Base-by-base conservation (phyloP, 179 eudicot species). In the Carnegiea gigantea region DNA sequence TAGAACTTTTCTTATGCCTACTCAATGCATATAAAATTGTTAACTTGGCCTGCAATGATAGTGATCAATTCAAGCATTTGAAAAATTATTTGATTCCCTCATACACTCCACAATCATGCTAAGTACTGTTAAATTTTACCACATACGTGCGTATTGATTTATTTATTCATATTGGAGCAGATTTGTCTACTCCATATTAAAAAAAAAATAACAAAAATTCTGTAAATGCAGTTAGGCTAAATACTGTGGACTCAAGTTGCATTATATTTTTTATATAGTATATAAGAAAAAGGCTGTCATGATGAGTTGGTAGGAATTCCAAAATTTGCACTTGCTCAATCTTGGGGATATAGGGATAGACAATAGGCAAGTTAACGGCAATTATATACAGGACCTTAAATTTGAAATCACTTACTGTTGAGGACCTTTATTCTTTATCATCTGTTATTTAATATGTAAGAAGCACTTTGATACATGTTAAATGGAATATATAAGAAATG, bases 121-220 rank as follows among this genome's bases (percentile, higher is more conserved):
- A 57, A 2, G 62, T 15, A 57, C 53, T 57, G 2, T 57, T 57
- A 15, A 57, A 57, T 6, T 57, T 20, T 20, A 18, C 62, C 6
- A 2, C 30, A 62, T 62, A 62, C 68, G 26, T 62, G 68, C 9
- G 68, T 62, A 12, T n/a, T 9, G n/a, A 62, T n/a, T 62, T 62
- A 62, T 62, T 57, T 28, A 67, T 36, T 70, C 44, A 70, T 36
- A 70, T 10, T 70, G 73, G 23, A 70, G 73, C n/a, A 33, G 73
- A 70, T 70, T 36, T 70, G 46, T 36, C 73, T 36, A 17, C 73
- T 70, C 73, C 73, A 70, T 30, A 36, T 9, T 9, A 9, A 23
- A 62, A 7, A 62, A 21, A 62, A n/a, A 60, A n/a, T 33, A 11
- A 70, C 0, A 36, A 70, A 70, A 70, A 14, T 70, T 70, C 10